Base-by-base conservation (phyloP, 2,329 filamentous ascomycete species). In the Penicillium sp. region DNA sequence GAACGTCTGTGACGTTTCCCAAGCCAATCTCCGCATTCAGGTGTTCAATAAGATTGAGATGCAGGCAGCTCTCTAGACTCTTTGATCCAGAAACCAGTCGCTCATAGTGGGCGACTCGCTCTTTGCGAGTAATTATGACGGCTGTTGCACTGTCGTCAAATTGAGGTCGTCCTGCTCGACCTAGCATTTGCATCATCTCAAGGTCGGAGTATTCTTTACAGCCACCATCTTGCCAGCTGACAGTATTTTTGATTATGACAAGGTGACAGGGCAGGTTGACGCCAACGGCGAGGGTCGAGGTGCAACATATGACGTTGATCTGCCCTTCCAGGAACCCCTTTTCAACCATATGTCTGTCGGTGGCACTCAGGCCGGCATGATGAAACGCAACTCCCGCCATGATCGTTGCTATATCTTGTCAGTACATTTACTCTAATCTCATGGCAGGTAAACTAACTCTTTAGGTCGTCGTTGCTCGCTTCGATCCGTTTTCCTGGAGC, bases 141-240 rank as follows among this genome's bases (percentile, higher is more conserved):
- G 90, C 92, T 42, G 87, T 83, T 3, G 90, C 92, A 60, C 80
- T 90, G 53, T 86, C 83, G 68, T 94, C 92, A 64, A 93, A 96
- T 70, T 96, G 92, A 6, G 92, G 92, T 22, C 92, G 83, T 1
- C 92, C 92, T 54, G 92, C 92, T 64, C 92, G 87, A 6, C 92
- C 92, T 52, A 96, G 84, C 92, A 96, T 96, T 69, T 96, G 92
- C 89, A 94, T 94, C 63, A 94, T 84, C 67, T 96, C 92, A 5
- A 96, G 80, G 71, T 95, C 91, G 0, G 90, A 87, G 66, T 92
- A 93, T 72, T 95, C 91, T 58, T 87, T 84, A 40, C 85, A 82
- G 6, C 82, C 76, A 35, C 77, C 81, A 59, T 87, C 84, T 59
- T 86, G 84, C 75, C 87, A 93, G 0, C 83, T 81, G 3, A 87